Evolutionary conservation across 2,329 filamentous ascomycete species (phyloP), one percentile per base, ranked within the genome.

Genomic region (Stemphylium lycopersici): DNA sequence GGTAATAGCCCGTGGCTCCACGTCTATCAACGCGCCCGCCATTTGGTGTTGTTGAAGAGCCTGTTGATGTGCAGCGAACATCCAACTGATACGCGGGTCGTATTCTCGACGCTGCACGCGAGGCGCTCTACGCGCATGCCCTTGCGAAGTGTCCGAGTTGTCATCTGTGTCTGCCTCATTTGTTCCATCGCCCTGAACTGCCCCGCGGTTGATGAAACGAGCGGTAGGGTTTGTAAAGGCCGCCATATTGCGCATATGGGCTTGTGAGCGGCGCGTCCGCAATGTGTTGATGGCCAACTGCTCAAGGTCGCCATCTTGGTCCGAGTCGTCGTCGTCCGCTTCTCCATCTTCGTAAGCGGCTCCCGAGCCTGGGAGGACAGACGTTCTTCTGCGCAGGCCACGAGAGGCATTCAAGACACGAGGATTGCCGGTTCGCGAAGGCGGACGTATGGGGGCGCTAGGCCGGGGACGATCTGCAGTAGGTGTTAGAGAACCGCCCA

Each of bases 401-500:
- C 74, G 73, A 16, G 71, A 71, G 47, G 70, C 66, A 54, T 75
- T 69, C 49, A 67, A 61, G 48, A 70, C 56, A 57, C 70, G 70
- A 52, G 67, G 44, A 45, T 70, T 72, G 47, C 68, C 71, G 45
- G 65, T 63, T 59, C 74, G 73, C 39, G 74, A 76, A 48, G 74
- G 72, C 33, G 75, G 74, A 46, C 73, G 74, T 52, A 75, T 76
- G 29, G 70, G 66, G 63, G 68, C 70, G 56, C 70, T 74, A 71
- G 71, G 73, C 66, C 68, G 69, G 51, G 73, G 73, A 71, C 73
- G 73, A 77, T 77, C 76, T 78, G 75, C 72, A 76, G 74, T 76
- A 77, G 76, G 75, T 74, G 76, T 78, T 74, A 78, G 76, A 77
- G 75, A 77, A 72, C 75, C 73, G 68, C 69, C 70, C 70, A 74